phyloP scores from a whole-genome alignment of 768 basidiomycete genomes.

The Clavulina sp. region DNA sequence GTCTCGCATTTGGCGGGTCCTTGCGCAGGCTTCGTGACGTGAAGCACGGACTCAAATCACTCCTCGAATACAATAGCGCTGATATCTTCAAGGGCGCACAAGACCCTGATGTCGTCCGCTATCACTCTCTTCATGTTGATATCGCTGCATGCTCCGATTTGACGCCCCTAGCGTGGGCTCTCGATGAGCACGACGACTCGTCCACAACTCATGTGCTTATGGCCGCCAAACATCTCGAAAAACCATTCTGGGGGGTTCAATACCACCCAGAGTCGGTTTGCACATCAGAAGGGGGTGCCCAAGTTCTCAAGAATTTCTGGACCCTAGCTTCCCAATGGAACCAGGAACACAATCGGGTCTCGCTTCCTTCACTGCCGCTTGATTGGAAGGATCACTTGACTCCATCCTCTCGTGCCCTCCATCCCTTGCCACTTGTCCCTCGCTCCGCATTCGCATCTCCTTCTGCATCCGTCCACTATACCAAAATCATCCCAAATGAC shows the following conservation, averaged over 20 bases:
- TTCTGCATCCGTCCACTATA: not conserved
- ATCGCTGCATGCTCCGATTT: constrained; percentile 27
- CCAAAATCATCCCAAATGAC: not conserved
- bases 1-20: constrained; percentile 41
- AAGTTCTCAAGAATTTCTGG: constrained; percentile 63
- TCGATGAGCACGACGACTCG: constrained; percentile 50
- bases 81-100: constrained; percentile 39
- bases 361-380: not conserved
- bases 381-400: not conserved
- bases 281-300: constrained; percentile 43
- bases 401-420: not conserved
- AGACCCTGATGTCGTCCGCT: constrained; percentile 47
- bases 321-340: constrained; percentile 43
- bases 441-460: too few species aligned
- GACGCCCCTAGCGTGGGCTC: constrained; percentile 53
- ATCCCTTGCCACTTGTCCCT: constrained; percentile 12
- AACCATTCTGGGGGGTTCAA: constrained; percentile 77
- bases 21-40: constrained; percentile 44
- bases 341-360: constrained; percentile 20
- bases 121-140: constrained; percentile 61
- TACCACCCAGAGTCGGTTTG: constrained; percentile 78
- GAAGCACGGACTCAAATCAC: constrained; percentile 66
- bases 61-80: constrained; percentile 36
- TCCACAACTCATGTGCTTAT: constrained; percentile 33
- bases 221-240: constrained; percentile 44